phyloP scores from a whole-genome alignment of 1,284 basidiomycete species.

The Gymnopus androsaceus region DNA sequence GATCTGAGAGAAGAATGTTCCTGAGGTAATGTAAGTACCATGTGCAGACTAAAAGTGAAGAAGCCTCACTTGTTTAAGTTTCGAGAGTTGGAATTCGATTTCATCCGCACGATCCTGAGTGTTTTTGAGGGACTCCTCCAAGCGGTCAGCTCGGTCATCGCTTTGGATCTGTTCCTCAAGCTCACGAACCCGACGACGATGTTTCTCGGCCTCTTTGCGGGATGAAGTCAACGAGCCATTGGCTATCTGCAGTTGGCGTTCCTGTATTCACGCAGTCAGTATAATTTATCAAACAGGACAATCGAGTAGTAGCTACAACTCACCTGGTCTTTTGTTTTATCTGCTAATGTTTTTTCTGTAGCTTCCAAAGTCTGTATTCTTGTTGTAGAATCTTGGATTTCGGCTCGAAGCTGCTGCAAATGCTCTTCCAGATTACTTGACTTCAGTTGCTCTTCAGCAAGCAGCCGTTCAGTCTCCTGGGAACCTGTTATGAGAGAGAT shows the following conservation, averaged over 20 bases:
- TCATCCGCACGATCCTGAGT: constrained; percentile 79
- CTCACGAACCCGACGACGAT: constrained; percentile 61
- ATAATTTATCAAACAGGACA: neutral
- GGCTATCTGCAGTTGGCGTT: constrained; percentile 68
- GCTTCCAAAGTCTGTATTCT: constrained; percentile 44
- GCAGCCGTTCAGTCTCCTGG: constrained; percentile 42
- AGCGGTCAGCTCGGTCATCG: constrained; percentile 73
- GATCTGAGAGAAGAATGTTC: constrained; percentile 54
- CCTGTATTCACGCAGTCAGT: constrained; percentile 42
- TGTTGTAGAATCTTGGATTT: constrained; percentile 34
- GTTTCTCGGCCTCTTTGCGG: constrained; percentile 53
- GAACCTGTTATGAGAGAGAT: constrained; percentile 39
- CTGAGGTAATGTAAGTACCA: constrained; percentile 37
- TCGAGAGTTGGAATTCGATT: constrained; percentile 76
- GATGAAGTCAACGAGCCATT: constrained; percentile 55
- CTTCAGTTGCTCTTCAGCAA: constrained; percentile 46
- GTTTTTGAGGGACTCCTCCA: constrained; percentile 72
- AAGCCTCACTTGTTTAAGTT: constrained; percentile 65
- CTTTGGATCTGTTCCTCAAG: constrained; percentile 78
- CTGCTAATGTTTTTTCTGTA: constrained; percentile 56
- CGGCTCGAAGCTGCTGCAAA: constrained; percentile 41
- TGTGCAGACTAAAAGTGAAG: neutral
- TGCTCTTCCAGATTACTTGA: constrained; percentile 42
- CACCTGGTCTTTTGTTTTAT: constrained; percentile 66
- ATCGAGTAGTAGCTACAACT: constrained; percentile 13